Percentiles rank a stretch among this genome's conserved stretches.
Conservation (phyloP, 2,329 filamentous ascomycete genomes). For the Fusarium citri region DNA sequence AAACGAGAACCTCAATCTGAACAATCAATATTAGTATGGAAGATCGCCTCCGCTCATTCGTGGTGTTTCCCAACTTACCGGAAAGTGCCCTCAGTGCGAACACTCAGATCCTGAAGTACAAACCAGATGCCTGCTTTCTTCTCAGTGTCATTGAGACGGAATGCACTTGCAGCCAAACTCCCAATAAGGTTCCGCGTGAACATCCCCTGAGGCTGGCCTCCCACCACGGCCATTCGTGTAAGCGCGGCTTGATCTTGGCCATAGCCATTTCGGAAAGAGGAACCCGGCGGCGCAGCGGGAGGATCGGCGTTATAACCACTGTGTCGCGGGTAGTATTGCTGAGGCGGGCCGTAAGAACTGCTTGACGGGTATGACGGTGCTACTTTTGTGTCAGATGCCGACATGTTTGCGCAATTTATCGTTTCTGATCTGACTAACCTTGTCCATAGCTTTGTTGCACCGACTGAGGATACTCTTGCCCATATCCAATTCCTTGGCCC, state of each 20-base stretch:
- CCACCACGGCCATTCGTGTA: conserved; percentile 52
- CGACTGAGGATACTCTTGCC: conserved; percentile 50
- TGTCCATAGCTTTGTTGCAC: conserved; percentile 48
- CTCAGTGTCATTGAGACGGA: conserved; percentile 80
- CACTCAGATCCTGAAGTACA: conserved; percentile 92
- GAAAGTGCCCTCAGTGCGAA: conserved; percentile 91
- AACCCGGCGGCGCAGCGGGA: conserved; percentile 42
- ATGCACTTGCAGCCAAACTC: conserved; percentile 88
- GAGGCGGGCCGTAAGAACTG: conserved; percentile 52
- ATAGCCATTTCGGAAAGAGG: conserved; percentile 48
- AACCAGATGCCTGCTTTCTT: conserved; percentile 95
- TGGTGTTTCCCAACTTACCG: conserved; percentile 66
- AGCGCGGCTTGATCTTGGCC: conserved; percentile 48
- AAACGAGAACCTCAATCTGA: conserved; percentile 76
- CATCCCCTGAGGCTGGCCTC: conserved; percentile 77
- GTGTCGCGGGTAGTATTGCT: conserved; percentile 53
- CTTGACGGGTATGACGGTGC: conserved; percentile 48
- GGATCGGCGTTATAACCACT: conserved; percentile 48
- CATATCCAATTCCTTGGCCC: conserved; percentile 47
- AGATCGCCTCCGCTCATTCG: background rate
- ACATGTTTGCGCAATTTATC: background rate
- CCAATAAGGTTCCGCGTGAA: conserved; percentile 96
- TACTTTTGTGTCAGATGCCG: conserved; percentile 27
- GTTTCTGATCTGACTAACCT: conserved; percentile 42
- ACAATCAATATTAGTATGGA: conserved; percentile 31